Evolutionary conservation across 2,329 filamentous ascomycete species (phyloP).

Genomic region (Fusarium gaditjirri): DNA sequence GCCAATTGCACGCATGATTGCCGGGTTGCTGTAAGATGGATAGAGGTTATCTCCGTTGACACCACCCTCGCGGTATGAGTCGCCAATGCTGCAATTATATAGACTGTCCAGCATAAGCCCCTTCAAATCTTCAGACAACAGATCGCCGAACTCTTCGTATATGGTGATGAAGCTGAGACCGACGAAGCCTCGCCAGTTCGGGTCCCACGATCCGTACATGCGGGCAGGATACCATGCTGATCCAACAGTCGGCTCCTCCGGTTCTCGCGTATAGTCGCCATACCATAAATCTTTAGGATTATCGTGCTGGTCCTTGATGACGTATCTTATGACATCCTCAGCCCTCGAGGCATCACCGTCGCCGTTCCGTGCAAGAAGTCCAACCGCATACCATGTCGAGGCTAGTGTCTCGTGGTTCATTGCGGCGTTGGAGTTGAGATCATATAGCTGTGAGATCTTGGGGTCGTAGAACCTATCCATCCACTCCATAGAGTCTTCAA

Average conservation of each 20-base stretch:
- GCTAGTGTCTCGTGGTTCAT: slow-evolving; percentile 21
- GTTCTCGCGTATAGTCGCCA: slow-evolving; percentile 16
- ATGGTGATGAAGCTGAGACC: slow-evolving; percentile 25
- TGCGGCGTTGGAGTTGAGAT: slow-evolving; percentile 7
- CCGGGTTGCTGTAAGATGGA: slow-evolving; percentile 67
- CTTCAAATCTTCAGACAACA: not conserved
- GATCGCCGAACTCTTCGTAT: slow-evolving; percentile 17
- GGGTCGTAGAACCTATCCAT: slow-evolving; percentile 41
- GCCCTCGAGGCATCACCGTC: slow-evolving; percentile 7
- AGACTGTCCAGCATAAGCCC: slow-evolving; percentile 15
- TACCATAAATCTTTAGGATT: slow-evolving; percentile 16
- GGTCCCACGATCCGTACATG: slow-evolving; percentile 20
- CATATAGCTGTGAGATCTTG: slow-evolving; percentile 11
- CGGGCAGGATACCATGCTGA: slow-evolving; percentile 17
- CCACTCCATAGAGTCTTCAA: slow-evolving; percentile 26
- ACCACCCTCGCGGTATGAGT: slow-evolving; percentile 59
- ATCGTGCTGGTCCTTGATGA: slow-evolving; percentile 17
- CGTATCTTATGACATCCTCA: slow-evolving; percentile 13
- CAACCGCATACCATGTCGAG: slow-evolving; percentile 23
- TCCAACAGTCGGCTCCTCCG: slow-evolving; percentile 18
- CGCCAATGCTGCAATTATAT: slow-evolving; percentile 13
- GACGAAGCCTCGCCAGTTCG: slow-evolving; percentile 20
- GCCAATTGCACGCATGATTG: slow-evolving; percentile 68
- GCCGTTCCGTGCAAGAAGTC: slow-evolving; percentile 15
- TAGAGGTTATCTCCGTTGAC: slow-evolving; percentile 70